Conservation (phyloP, 202 grass and related monocot species). For the Eragrostis tef region DNA sequence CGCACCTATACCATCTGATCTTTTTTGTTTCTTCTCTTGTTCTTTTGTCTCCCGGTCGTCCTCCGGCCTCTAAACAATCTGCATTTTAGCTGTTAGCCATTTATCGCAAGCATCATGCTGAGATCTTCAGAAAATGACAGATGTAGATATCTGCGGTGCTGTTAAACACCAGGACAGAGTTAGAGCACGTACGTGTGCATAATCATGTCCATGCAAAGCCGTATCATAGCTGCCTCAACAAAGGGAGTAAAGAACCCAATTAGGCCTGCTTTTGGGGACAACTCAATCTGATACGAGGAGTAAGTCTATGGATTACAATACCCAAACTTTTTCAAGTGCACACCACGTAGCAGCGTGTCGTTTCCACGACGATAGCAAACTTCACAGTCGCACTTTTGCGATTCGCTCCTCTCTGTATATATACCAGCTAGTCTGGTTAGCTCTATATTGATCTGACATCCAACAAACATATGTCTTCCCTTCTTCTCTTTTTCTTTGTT, state of each 20-base stretch:
- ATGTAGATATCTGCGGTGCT: not conserved
- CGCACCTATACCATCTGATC: conserved; percentile 8
- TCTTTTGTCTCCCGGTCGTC: not conserved
- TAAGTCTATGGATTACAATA: conserved; percentile 15
- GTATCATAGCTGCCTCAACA: conserved; percentile 28
- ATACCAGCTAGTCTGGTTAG: not conserved
- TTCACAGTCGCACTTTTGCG: not conserved
- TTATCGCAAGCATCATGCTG: not conserved
- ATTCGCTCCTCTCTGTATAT: not conserved
- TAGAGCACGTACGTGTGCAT: not conserved
- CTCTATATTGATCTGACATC: conserved; percentile 11
- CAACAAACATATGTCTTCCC: no score
- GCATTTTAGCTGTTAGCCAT: not conserved
- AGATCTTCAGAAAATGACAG: conserved; percentile 25
- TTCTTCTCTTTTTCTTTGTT: no score
- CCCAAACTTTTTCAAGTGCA: not conserved
- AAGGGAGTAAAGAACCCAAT: not conserved
- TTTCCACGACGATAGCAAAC: conserved; percentile 2
- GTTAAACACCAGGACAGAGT: not conserved
- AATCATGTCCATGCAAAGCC: not conserved
- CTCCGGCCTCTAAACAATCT: no score
- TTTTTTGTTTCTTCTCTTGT: not conserved
- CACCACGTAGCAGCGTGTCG: not conserved
- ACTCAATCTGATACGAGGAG: conserved; percentile 15
- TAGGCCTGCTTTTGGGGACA: conserved; percentile 10